Evolutionary conservation across 768 basidiomycete genomes (phyloP), one percentile per base, ranked within the genome.

Genomic region (Pleurotus platypus): DNA sequence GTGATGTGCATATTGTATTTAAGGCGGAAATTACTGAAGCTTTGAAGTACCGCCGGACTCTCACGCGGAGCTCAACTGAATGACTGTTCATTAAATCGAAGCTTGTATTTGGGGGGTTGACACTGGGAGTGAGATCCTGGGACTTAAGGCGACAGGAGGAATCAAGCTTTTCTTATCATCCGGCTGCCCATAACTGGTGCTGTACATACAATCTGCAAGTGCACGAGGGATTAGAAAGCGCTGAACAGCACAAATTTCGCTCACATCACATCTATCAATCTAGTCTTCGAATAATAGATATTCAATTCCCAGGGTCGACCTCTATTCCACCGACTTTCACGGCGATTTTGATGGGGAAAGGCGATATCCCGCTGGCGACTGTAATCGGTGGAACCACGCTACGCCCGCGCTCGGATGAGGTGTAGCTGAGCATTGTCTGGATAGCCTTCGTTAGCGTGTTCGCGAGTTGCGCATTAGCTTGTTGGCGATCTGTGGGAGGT

Each of bases 321-420:
- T 90, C 87, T 13, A 78, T 66, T 8, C 86, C 88, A 3, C 85
- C 89, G 26, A 92, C 76, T 58, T 77, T 85, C 49, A 91, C 89
- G 4, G 70, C 65, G 38, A 93, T 82, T 59, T 82, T 82, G 38
- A 90, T 78, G 1, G 91, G 91, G 63, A 93, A 93, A 0, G 91
- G 91, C 0, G 90, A 92, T 43, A 92, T 89, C 4, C 84, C 85
- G 26, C 77, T 71, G 3, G 85, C 83, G 57, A 89, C 84, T n/a
- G 87, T 90, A 56, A 93, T 93, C 4, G 84, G 80, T 3, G 91
- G 91, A 6, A 93, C 91, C 0, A 81, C 86, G 0, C 80, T 75
- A 3, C 91, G 81, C 3, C 92, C 92, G 9, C 76, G 74, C 64
- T 90, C 90, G 1, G 90, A 92, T 0, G 90, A 87, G 0, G 90